These are phyloP conservation scores for Aspergillus affinis DNA, from an alignment of 495 filamentous ascomycete species.

Conservation along the genomic window DNA sequence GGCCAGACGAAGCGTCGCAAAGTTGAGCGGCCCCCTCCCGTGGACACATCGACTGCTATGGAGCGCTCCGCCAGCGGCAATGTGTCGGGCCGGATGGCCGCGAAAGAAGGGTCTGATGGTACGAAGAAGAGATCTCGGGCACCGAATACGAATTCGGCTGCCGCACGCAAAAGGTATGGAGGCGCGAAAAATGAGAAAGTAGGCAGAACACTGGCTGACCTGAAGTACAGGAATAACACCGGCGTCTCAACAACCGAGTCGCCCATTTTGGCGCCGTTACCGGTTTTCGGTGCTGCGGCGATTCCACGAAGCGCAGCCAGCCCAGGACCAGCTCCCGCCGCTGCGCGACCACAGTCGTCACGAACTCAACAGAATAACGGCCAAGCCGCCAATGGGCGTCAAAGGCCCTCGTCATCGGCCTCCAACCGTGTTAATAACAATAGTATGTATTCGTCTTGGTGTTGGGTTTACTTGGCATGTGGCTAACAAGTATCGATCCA, in stretches of 20 bases:
- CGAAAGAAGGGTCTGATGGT: constrained; percentile 60
- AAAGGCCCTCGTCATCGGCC: constrained; percentile 59
- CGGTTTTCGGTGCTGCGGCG: constrained; percentile 62
- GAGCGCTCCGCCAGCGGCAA: constrained; percentile 69
- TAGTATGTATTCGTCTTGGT: constrained; percentile 24
- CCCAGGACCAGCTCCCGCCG: constrained; percentile 39
- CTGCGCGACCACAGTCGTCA: constrained; percentile 57
- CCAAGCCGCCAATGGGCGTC: constrained; percentile 54
- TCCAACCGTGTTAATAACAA: constrained; percentile 46
- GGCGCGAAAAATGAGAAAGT: background rate
- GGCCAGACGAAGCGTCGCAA: constrained; percentile 70
- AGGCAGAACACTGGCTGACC: constrained; percentile 9
- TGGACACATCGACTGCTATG: constrained; percentile 55
- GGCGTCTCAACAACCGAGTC: constrained; percentile 56
- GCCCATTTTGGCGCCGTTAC: constrained; percentile 71
- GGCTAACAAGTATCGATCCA: constrained; percentile 14
- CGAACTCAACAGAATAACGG: constrained; percentile 68
- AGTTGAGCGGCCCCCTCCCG: constrained; percentile 60
- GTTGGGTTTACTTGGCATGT: background rate
- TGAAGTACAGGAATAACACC: constrained; percentile 46
- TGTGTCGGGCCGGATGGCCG: constrained; percentile 46
- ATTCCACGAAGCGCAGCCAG: constrained; percentile 47
- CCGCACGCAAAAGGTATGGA: constrained; percentile 70
- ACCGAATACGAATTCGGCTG: constrained; percentile 54
- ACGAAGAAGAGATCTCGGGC: constrained; percentile 70